Evolutionary conservation across 495 filamentous ascomycete genomes (phyloP).

Genomic region (Trichoderma orchidacearum): DNA sequence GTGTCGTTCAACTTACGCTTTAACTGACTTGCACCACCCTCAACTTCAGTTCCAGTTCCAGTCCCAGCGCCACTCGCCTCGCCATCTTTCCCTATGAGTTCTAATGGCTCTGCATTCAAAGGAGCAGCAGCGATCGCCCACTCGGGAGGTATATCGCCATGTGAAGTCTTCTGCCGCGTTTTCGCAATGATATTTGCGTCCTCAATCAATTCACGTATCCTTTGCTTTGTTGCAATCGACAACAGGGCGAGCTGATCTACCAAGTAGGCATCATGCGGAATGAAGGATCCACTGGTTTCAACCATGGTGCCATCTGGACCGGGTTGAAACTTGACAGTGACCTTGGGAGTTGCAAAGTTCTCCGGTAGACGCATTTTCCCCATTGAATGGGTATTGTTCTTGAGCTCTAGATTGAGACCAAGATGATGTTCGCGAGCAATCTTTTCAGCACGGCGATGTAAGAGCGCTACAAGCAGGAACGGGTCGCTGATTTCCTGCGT

Average conservation of each 20-base stretch:
- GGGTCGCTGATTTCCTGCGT: constrained; percentile 30
- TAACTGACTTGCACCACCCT: constrained; percentile 35
- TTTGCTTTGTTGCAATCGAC: constrained; percentile 61
- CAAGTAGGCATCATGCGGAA: constrained; percentile 50
- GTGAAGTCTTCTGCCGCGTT: constrained; percentile 53
- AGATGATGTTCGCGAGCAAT: constrained; percentile 46
- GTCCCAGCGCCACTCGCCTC: constrained; percentile 25
- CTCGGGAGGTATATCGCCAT: constrained; percentile 55
- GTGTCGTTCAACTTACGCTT: constrained; percentile 38
- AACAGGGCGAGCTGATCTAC: constrained; percentile 64
- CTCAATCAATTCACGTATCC: constrained; percentile 52
- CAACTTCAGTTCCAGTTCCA: constrained; percentile 6
- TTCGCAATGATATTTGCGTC: constrained; percentile 52
- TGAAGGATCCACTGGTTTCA: constrained; percentile 45
- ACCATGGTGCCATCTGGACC: constrained; percentile 42
- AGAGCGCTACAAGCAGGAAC: constrained; percentile 24
- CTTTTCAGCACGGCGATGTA: constrained; percentile 37
- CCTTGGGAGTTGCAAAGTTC: constrained; percentile 32
- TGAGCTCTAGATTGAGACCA: constrained; percentile 37
- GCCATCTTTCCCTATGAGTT: constrained; percentile 14
- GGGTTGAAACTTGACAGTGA: constrained; percentile 19
- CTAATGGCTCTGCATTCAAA: constrained; percentile 11
- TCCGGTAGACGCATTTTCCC: constrained; percentile 33
- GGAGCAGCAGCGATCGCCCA: constrained; percentile 52
- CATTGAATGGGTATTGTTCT: constrained; percentile 26